A percentile compares a stretch with the other conserved stretches of the same genome.
phyloP scores from a whole-genome alignment of 345 rosid genomes.

The Eucalyptus coolabah region DNA sequence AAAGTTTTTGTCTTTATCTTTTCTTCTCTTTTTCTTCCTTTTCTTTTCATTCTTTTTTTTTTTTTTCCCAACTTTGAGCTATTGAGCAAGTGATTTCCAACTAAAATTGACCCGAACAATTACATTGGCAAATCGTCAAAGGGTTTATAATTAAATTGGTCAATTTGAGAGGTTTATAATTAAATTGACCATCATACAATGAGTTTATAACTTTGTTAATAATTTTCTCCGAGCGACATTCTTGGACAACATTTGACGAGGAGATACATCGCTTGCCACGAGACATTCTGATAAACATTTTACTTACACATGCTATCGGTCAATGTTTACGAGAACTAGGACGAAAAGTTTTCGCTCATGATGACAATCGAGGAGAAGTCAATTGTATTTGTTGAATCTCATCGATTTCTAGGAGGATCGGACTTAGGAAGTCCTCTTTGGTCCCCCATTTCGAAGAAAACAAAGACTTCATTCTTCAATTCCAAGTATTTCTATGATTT shows the following conservation, averaged over 20 bases:
- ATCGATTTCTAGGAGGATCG: not conserved
- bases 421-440: not conserved
- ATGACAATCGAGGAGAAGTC: not conserved
- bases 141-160: not conserved
- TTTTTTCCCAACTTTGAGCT: not conserved
- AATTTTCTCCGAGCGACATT: not conserved
- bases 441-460: not conserved
- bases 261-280: not conserved
- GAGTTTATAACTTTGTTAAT: not conserved
- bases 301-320: not conserved
- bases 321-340: not conserved
- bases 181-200: not conserved
- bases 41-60: not conserved
- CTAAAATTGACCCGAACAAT: fast-evolving
- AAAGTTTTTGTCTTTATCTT: not conserved
- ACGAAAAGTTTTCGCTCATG: not conserved
- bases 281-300: not conserved
- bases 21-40: not conserved
- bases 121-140: not conserved
- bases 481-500: not conserved
- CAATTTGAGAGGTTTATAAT: not conserved
- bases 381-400: not conserved
- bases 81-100: not conserved
- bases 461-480: not conserved
- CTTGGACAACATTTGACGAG: not conserved